Base-by-base conservation (phyloP, 176 grass and related monocot genomes). In the Rhynchospora tenuis region DNA sequence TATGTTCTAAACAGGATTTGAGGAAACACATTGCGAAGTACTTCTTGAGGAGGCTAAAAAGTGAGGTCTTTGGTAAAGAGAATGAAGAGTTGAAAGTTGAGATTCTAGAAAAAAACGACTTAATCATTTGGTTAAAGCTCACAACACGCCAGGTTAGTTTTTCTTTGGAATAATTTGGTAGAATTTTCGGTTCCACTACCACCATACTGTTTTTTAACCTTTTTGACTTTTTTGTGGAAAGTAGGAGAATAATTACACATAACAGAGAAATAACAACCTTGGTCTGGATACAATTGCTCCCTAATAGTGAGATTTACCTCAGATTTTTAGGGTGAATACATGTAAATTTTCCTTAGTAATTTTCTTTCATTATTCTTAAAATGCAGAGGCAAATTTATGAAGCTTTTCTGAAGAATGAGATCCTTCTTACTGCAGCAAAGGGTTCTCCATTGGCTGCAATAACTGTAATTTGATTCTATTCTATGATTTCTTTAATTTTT, bases 51-150 rank as follows among this genome's bases (percentile, higher is more conserved):
- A 88, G 89, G 13, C 76, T 99, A 81, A 99, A 99, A 91, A 92
- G 59, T 88, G 88, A 93, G 87, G 93, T 95, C 23, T 95, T 95
- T 31, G 54, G 67, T 64, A 74, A 90, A 86, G 89, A 52, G 50
- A 86, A 71, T 44, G 15, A 50, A 17, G 55, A 80, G 50, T 84
- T 83, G 58, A 90, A 80, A 69, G 86, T 83, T 60, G 64, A 80
- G 31, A 69, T 95, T 72, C 52, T 89, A 2, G 90, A 93, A 69
- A 95, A 99, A 81, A 90, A 84, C 59, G 91, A 99, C 64, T 56
- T 98, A 59, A 95, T 93, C 88, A 74, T 95, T 83, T 98, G 95
- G 95, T 71, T 98, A 26, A 95, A 95, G 88, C 73, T 98, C 85
- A 89, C 92, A 84, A 7, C 86, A 82, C 85, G 86, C 67, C 92